Evolutionary conservation across 306 rosid species (phyloP).

Genomic region (Prunus dulcis): DNA sequence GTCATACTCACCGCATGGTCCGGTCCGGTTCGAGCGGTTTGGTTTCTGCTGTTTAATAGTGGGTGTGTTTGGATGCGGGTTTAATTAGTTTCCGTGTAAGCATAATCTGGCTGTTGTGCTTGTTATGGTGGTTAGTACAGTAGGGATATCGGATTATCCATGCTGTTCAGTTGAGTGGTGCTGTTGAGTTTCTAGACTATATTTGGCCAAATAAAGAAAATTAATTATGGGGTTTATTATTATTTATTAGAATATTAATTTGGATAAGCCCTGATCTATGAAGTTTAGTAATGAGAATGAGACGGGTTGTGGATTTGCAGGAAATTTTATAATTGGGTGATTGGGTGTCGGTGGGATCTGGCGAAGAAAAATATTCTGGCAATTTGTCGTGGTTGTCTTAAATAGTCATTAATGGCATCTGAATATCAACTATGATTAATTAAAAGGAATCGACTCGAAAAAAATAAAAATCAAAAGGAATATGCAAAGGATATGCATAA

Average conservation of each 20-base stretch:
- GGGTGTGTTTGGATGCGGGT: not conserved
- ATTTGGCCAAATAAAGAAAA: not conserved
- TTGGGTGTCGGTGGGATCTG: constrained; percentile 2
- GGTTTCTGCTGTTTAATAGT: constrained; percentile 1
- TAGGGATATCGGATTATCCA: not conserved
- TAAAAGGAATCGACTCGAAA: too few species aligned
- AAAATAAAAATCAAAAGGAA: too few species aligned
- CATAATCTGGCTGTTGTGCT: not conserved
- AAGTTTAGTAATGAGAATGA: not conserved
- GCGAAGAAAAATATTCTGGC: not conserved
- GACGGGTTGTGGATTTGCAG: too few species aligned
- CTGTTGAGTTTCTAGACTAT: not conserved
- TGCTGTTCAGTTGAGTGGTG: not conserved
- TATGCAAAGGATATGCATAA: too few species aligned
- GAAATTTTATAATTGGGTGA: not conserved
- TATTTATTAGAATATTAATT: not conserved
- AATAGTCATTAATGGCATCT: not conserved
- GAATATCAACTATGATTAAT: too few species aligned
- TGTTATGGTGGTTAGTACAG: not conserved
- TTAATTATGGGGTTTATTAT: not conserved
- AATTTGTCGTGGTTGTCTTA: not conserved
- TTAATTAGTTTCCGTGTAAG: not conserved
- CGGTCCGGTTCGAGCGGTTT: not conserved
- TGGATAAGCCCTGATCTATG: not conserved
- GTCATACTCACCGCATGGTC: constrained; percentile 3